phyloP scores from a whole-genome alignment of 805 yeast genomes.

The Nakazawaea molendinolei region DNA sequence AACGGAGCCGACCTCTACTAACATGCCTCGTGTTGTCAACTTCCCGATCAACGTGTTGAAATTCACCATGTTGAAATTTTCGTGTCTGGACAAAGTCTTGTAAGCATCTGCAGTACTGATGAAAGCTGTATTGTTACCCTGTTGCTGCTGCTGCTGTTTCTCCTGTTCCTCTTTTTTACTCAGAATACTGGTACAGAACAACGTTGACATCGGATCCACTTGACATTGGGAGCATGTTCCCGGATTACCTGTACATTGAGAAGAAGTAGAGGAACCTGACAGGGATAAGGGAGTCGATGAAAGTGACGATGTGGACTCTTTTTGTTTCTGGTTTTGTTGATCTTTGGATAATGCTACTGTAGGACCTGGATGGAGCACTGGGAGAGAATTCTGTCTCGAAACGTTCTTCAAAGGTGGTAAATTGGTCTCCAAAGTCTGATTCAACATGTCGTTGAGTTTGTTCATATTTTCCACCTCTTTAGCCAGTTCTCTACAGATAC shows the following conservation, averaged over 20 bases:
- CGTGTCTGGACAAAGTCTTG: conserved; percentile 77
- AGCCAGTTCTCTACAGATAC: conserved; percentile 82
- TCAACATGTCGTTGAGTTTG: conserved; percentile 13
- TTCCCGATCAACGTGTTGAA: conserved; percentile 69
- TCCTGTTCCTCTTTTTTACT: conserved; percentile 30
- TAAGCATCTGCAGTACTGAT: conserved; percentile 91
- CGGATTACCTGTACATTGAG: conserved; percentile 78
- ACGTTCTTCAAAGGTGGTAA: conserved; percentile 14
- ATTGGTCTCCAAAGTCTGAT: conserved; percentile 12
- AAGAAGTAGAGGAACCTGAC: conserved; percentile 12
- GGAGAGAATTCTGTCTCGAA: conserved; percentile 33
- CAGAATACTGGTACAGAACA: conserved; percentile 84
- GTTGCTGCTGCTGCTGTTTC: conserved; percentile 10
- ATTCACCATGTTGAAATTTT: conserved; percentile 66
- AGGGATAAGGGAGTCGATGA: conserved; percentile 4
- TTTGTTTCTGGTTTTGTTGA: conserved; percentile 19
- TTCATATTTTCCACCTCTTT: conserved; percentile 39
- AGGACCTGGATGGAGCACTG: conserved; percentile 62
- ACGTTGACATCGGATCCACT: conserved; percentile 77
- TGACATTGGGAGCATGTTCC: conserved; percentile 84
- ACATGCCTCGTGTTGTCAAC: conserved; percentile 77
- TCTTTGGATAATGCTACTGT: conserved; percentile 48
- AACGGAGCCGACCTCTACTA: conserved; percentile 86
- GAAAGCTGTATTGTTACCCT: conserved; percentile 24
- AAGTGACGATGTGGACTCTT: neutral